Conservation (phyloP, 108 stramenopile species). For the Pseudonitzschia pungens region DNA sequence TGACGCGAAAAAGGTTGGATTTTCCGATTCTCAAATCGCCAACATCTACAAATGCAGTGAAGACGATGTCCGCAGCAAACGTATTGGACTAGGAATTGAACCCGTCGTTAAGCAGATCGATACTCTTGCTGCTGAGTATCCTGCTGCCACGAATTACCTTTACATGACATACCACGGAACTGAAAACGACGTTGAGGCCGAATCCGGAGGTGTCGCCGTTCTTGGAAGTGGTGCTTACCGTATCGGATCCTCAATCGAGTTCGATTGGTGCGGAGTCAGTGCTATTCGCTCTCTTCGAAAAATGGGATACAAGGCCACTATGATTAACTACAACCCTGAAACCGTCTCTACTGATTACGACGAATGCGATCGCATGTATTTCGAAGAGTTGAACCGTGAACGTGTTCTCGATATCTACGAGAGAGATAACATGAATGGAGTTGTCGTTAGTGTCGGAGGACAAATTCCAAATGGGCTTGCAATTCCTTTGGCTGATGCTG, state of each 20-base stretch:
- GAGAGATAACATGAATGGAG: slow-evolving; percentile 81
- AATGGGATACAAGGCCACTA: slow-evolving; percentile 85
- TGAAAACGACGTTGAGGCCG: slow-evolving; percentile 88
- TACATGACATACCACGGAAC: slow-evolving; percentile 96
- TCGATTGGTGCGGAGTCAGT: slow-evolving; percentile 99
- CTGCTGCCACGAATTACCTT: slow-evolving; percentile 97
- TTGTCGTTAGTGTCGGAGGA: slow-evolving; percentile 94
- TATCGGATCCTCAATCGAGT: slow-evolving; percentile 98
- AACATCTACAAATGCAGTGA: slow-evolving; percentile 57
- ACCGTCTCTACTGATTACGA: slow-evolving; percentile 99
- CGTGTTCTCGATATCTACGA: slow-evolving; percentile 96
- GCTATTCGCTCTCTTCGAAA: slow-evolving; percentile 92
- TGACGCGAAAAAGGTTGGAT: slow-evolving; percentile 93
- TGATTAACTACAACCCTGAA: slow-evolving; percentile 99
- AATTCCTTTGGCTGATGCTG: slow-evolving; percentile 86
- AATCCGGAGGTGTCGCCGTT: slow-evolving; percentile 89
- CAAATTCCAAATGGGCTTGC: slow-evolving; percentile 98
- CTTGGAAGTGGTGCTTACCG: slow-evolving; percentile 98
- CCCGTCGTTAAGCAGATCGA: slow-evolving; percentile 98
- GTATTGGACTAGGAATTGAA: slow-evolving; percentile 64
- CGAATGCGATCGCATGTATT: slow-evolving; percentile 98
- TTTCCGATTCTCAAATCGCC: slow-evolving; percentile 91
- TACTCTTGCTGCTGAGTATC: slow-evolving; percentile 98
- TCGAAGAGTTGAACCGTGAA: slow-evolving; percentile 94
- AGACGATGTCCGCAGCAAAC: slow-evolving; percentile 68